Evolutionary conservation across 495 filamentous ascomycete species (phyloP), one percentile per base, ranked within the genome.

Genomic region (Trichoderma reesei): DNA sequence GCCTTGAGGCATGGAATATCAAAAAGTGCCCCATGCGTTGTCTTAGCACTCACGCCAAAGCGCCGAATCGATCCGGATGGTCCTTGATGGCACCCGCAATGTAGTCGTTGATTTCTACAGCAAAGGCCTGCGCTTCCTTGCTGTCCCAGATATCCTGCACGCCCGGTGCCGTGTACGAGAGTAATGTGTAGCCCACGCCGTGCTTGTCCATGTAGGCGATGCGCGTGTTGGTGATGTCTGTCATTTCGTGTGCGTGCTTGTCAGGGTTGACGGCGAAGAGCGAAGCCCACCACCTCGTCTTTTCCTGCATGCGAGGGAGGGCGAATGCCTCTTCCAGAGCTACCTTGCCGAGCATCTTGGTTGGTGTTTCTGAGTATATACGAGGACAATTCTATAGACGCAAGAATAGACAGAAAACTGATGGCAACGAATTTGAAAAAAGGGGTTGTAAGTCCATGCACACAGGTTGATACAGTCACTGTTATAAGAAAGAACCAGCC

Each of bases 131-230:
- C 0, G 79, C 78, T 18, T 71, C 73, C 5, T 20, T 65, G 0
- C 67, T 65, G 63, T 77, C 72, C 6, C 75, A 75, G 59, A 84
- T 79, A 67, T 83, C 85, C 67, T 88, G 85, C 0, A 81, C 74
- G 31, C 85, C 84, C 0, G 84, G 82, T 0, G 81, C 81, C 5
- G 75, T 77, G 37, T 84, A 78, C 0, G 80, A 83, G 6, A 86
- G 76, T 38, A 87, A 81, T 67, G 81, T 84, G 69, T 83, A 82
- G 60, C 82, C 85, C 26, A 88, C 81, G 39, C 83, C 85, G 67
- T 86, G 72, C 65, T 78, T 80, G 68, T 85, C 80, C 72, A 81
- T 83, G 41, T 79, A 71, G 26, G 80, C 69, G 5, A 85, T 71
- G 5, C 83, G 82, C 34, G 77, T 70, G 14, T 72, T 68, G 65